Percentiles rank a stretch among this genome's conserved stretches.
Evolutionary conservation across 2,329 filamentous ascomycete genomes (phyloP).

Genomic region (Cercospora sojina): DNA sequence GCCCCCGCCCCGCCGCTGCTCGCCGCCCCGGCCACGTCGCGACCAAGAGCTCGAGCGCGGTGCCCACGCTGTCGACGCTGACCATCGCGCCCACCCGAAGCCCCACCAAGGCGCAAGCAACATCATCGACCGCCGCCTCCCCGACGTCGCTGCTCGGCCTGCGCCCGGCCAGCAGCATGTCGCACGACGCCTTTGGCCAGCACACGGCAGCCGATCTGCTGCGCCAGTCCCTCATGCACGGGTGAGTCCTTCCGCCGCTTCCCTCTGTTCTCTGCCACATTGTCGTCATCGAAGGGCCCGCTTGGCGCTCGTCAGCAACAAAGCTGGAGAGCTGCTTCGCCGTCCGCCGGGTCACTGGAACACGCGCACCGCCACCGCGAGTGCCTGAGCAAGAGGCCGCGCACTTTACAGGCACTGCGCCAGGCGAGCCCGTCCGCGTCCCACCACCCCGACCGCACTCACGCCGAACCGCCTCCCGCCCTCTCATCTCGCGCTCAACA

Average conservation of each 20-base stretch:
- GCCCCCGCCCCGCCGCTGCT: neutral
- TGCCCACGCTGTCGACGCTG: constrained; percentile 46
- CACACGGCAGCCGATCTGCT: constrained; percentile 57
- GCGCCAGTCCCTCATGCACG: constrained; percentile 58
- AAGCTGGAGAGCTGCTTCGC: neutral
- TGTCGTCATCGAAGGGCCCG: constrained; percentile 19
- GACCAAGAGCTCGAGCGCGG: constrained; percentile 45
- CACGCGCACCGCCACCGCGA: neutral
- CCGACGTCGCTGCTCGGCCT: constrained; percentile 15
- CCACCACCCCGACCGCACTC: neutral
- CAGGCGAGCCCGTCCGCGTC: neutral
- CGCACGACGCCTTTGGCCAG: constrained; percentile 27
- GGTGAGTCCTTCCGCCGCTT: constrained; percentile 44
- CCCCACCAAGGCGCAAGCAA: constrained; percentile 14
- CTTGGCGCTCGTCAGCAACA: constrained; percentile 17
- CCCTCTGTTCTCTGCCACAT: constrained; percentile 10
- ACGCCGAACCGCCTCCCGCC: neutral
- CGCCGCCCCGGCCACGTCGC: constrained; percentile 33
- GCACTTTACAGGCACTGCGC: neutral
- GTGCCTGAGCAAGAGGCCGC: neutral
- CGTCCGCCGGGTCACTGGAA: constrained; percentile 1
- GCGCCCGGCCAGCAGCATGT: constrained; percentile 35
- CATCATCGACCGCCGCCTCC: constrained; percentile 15
- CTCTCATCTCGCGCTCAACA: constrained; percentile 4
- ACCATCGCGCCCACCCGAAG: constrained; percentile 14